phyloP scores from a whole-genome alignment of 1,284 basidiomycete genomes.

The Tausonia pullulans region DNA sequence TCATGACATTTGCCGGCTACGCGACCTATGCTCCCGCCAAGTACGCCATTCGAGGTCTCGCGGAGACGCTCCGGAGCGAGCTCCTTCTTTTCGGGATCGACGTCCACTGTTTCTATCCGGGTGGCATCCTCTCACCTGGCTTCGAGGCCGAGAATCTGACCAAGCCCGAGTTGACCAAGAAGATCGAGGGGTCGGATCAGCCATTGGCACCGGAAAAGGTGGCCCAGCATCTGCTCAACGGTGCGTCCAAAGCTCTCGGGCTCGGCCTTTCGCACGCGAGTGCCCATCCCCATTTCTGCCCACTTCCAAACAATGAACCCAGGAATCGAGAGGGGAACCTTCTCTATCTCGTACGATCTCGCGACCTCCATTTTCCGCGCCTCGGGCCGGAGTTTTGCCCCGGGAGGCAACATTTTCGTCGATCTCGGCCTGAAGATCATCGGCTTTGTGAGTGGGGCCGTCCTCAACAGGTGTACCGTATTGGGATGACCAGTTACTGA shows the following conservation, averaged over 20 bases:
- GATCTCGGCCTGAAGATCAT: constrained; percentile 36
- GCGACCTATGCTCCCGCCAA: constrained; percentile 79
- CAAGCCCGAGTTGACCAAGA: constrained; percentile 67
- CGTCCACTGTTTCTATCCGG: constrained; percentile 78
- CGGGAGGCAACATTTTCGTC: constrained; percentile 48
- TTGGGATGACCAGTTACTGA: too few species aligned
- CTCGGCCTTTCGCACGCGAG: constrained; percentile 4
- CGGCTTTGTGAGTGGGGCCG: constrained; percentile 36
- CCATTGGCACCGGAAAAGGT: constrained; percentile 56
- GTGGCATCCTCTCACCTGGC: constrained; percentile 72
- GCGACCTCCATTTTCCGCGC: constrained; percentile 58
- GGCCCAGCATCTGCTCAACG: constrained; percentile 52
- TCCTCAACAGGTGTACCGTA: too few species aligned
- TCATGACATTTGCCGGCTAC: constrained; percentile 74
- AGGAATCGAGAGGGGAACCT: constrained; percentile 61
- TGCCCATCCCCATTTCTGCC: not conserved
- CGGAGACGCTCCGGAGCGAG: constrained; percentile 75
- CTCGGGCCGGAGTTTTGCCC: constrained; percentile 55
- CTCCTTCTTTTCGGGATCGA: constrained; percentile 64
- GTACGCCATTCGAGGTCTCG: constrained; percentile 77
- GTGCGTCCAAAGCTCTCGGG: constrained; percentile 34
- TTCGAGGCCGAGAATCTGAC: constrained; percentile 66
- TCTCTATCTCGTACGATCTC: constrained; percentile 65
- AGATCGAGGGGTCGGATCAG: constrained; percentile 69
- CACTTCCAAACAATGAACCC: not conserved